A percentile compares a stretch with the other conserved stretches of the same genome.
phyloP scores from a whole-genome alignment of 1,284 basidiomycete species.

The Sporisorium sorghi region DNA sequence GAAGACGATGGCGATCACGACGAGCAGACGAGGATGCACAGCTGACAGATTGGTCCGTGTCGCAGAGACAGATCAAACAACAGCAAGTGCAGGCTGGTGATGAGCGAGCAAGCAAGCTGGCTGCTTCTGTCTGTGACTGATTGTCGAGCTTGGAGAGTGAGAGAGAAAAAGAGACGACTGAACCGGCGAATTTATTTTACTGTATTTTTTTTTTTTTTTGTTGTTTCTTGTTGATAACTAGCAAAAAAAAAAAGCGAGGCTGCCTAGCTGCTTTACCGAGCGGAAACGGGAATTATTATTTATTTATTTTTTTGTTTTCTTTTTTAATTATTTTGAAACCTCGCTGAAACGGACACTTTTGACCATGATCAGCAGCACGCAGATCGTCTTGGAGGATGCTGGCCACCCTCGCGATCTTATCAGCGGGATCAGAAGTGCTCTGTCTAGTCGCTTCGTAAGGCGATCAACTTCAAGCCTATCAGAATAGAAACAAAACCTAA shows the following conservation, averaged over 20 bases:
- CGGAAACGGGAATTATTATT: not conserved
- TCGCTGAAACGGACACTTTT: not conserved
- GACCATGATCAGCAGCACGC: not conserved
- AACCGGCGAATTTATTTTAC: slow-evolving; percentile 10
- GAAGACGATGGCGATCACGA: not conserved
- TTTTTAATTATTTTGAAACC: not conserved
- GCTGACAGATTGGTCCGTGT: not conserved
- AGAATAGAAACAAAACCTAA: too few species aligned
- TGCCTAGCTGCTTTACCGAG: not conserved
- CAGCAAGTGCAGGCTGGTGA: not conserved
- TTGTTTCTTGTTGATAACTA: not conserved
- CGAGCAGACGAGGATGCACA: not conserved
- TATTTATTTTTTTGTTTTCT: not conserved
- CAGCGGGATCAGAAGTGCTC: not conserved
- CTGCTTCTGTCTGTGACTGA: not conserved
- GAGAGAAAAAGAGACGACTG: too few species aligned
- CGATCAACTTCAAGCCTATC: too few species aligned
- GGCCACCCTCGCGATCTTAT: not conserved
- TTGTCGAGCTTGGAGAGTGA: slow-evolving; percentile 1
- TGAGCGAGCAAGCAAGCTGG: too few species aligned
- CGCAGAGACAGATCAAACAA: not conserved
- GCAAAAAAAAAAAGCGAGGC: not conserved
- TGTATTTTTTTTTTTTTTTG: slow-evolving; percentile 7
- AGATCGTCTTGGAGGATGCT: not conserved
- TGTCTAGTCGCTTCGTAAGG: too few species aligned